Percentiles rank a stretch among this genome's conserved stretches.
Evolutionary conservation across 2,329 filamentous ascomycete genomes (phyloP).

Genomic region (Drechslerella stenobrocha): DNA sequence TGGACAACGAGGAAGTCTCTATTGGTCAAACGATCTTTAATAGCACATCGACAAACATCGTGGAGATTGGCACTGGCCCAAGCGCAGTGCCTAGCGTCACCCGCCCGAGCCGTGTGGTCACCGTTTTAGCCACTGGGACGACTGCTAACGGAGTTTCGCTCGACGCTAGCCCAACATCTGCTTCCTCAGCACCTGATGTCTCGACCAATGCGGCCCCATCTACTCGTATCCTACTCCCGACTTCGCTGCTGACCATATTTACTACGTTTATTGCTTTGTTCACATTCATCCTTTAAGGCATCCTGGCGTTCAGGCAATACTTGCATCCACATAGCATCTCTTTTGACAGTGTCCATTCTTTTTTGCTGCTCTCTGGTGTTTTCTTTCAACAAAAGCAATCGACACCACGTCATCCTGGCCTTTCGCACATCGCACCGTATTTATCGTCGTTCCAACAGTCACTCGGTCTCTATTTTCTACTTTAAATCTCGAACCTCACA

Average conservation of each 20-base stretch:
- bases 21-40: slow-evolving; percentile 70
- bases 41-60: slow-evolving; percentile 59
- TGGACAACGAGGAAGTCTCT: slow-evolving; percentile 71
- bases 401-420: not conserved
- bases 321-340: slow-evolving; percentile 19
- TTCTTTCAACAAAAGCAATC: slow-evolving; percentile 16
- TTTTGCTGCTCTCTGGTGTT: not conserved
- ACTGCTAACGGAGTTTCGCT: not conserved
- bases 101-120: slow-evolving; percentile 59
- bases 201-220: slow-evolving; percentile 14
- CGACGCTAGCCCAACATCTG: slow-evolving; percentile 17
- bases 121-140: slow-evolving; percentile 49
- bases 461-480: not conserved
- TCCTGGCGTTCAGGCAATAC: slow-evolving; percentile 36
- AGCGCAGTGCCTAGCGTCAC: slow-evolving; percentile 63
- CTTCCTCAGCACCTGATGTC: slow-evolving; percentile 15
- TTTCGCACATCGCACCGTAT: not conserved
- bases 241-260: slow-evolving; percentile 15
- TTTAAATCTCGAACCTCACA: not conserved
- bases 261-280: slow-evolving; percentile 31
- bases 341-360: slow-evolving; percentile 9
- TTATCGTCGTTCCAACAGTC: not conserved
- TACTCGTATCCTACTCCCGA: not conserved
- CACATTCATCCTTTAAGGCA: slow-evolving; percentile 33
- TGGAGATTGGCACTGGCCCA: slow-evolving; percentile 62